These are phyloP conservation scores for Eurotiales sp. DNA, from an alignment of 2,329 filamentous ascomycete genomes.

Conservation along the genomic window DNA sequence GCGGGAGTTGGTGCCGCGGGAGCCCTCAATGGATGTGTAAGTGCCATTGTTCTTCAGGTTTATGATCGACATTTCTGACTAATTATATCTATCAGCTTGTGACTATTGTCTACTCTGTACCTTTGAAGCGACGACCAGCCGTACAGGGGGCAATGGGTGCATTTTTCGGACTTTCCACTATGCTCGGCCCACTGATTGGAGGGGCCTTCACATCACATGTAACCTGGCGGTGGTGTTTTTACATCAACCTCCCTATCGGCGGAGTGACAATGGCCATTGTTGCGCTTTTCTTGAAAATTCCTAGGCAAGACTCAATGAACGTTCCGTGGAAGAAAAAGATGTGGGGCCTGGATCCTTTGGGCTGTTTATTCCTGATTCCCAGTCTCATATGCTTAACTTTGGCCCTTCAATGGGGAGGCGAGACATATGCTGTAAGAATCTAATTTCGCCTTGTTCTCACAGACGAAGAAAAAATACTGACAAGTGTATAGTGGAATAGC, in stretches of 20 bases:
- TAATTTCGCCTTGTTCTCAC: too few relatives aligned
- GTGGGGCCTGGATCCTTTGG: background rate
- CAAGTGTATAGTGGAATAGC: constrained; percentile 35
- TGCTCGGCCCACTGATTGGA: constrained; percentile 57
- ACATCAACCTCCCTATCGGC: constrained; percentile 49
- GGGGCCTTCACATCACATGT: constrained; percentile 58
- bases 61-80: too few relatives aligned
- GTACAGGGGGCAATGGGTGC: constrained; percentile 61
- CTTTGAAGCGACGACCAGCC: constrained; percentile 46
- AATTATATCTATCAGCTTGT: constrained; percentile 29
- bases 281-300: constrained; percentile 26
- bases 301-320: background rate
- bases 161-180: constrained; percentile 60
- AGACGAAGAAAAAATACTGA: too few relatives aligned
- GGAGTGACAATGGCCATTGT: constrained; percentile 29
- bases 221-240: constrained; percentile 59
- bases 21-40: constrained; percentile 24
- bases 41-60: constrained; percentile 20
- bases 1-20: constrained; percentile 28
- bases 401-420: constrained; percentile 44
- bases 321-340: background rate
- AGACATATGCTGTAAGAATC: constrained; percentile 7
- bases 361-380: constrained; percentile 33
- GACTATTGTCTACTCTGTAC: constrained; percentile 27
- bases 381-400: constrained; percentile 47